Evolutionary conservation across 2,329 filamentous ascomycete species (phyloP), one percentile per base, ranked within the genome.

Genomic region (Paraphoma sp.): DNA sequence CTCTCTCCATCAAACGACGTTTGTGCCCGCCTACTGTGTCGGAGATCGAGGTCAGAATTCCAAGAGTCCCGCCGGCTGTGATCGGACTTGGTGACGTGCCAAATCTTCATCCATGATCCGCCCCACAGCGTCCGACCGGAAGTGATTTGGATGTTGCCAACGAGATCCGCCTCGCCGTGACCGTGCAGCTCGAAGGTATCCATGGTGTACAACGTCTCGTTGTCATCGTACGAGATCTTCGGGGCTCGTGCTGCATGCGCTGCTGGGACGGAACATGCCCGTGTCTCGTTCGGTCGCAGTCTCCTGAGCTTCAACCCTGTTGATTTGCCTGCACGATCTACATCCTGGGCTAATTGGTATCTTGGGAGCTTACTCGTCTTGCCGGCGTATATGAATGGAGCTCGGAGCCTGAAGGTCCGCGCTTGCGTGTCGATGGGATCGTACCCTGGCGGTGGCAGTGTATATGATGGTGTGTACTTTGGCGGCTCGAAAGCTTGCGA

Each of bases 271-370:
- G 59, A 64, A 29, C 38, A 52, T 3, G 49, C 48, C 10, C 59
- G 65, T 18, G 58, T 57, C 30, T 71, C 68, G 17, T 36, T 46
- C 17, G 63, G 18, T 18, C 55, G 57, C 2, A 72, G 51, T 5
- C 67, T 57, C 28, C 69, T 54, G 14, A 72, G 62, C 18, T 54
- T 56, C 7, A 72, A 54, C 31, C 53, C 58, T 0, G 54, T 28
- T 4, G 62, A 59, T 16, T 45, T 48, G 11, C 61, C 62, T 23
- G 42, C 48, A 2, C 43, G 48, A 7, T 57, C 57, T 31, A 60
- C 56, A 0, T 64, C 57, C 45, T 61, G 60, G 16, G 61, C 51
- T 29, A 72, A 14, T 45, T 72, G 69, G 50, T 71, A 72, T 28
- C 63, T 51, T 8, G 69, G 68, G 8, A 60, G 29, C 38, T 54